Base-by-base conservation (phyloP, 768 basidiomycete genomes). In the Macrolepiota dolichaula region DNA sequence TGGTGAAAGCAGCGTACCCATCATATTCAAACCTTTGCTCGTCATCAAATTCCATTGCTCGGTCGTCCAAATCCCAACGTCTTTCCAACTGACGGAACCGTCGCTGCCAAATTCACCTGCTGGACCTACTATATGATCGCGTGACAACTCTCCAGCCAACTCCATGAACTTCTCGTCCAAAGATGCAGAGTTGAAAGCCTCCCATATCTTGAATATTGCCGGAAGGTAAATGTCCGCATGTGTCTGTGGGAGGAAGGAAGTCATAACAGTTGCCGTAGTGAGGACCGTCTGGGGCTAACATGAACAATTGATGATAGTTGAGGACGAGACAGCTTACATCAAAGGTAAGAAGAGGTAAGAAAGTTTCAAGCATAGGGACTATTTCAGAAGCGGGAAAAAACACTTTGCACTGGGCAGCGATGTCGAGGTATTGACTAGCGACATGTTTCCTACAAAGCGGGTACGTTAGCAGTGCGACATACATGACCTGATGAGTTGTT, bases 51-150 rank as follows among this genome's bases (percentile, higher is more conserved):
- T 85, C 87, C 94, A 98, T 72, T 98, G 87, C 46, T 83, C 78
- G 60, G 92, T 83, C 4, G 84, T 87, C 84, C 94, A 95, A 57
- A 98, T 95, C 12, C 96, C 96, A 37, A 98, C 82, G 65, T 92
- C 91, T 70, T 88, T 89, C 86, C 87, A 89, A 59, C 76, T 73
- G 7, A 85, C 81, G 40, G 81, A 80, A 53, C 81, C 84, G 65
- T 85, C 81, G 52, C 72, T 72, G 9, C 82, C 85, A n/a, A 74
- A 78, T 47, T 76, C 77, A n/a, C 84, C 83, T 40, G 71, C 69
- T 22, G 79, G 73, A 19, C 88, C 87, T 22, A 84, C 73, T 24
- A 88, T 79, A 67, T 92, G 87, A 67, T 90, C 87, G 70, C 90
- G 87, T 0, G 89, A 78, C 24, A 94, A 73, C 29, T 85, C 79